Conservation (phyloP, 257 asterid genomes). For the Coffea eugenioides region DNA sequence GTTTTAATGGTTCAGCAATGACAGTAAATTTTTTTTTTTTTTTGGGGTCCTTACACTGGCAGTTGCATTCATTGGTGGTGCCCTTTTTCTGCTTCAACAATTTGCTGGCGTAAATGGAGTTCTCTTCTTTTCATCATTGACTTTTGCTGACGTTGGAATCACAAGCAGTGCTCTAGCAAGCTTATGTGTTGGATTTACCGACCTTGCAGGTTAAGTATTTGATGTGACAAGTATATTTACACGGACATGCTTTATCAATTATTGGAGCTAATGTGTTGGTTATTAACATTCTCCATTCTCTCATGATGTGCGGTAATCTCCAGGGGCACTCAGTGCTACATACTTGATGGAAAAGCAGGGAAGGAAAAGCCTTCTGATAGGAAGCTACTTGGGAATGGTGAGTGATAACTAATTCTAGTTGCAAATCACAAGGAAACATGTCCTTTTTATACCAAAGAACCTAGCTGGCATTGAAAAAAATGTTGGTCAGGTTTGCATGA, state of each 20-base stretch:
- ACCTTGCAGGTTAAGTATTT: conserved; percentile 64
- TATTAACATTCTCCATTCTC: conserved; percentile 5
- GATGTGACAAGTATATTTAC: neutral
- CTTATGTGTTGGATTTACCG: conserved; percentile 63
- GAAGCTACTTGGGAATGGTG: conserved; percentile 91
- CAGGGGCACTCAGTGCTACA: conserved; percentile 75
- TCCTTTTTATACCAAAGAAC: neutral
- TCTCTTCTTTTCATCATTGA: conserved; percentile 82
- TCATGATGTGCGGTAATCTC: conserved; percentile 22
- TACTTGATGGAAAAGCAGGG: conserved; percentile 85
- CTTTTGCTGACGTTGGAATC: conserved; percentile 79
- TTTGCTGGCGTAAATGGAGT: conserved; percentile 88
- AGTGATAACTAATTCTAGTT: conserved; percentile 13
- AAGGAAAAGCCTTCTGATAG: conserved; percentile 66
- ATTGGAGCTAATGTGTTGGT: no score
- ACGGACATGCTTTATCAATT: neutral
- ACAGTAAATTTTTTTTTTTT: neutral
- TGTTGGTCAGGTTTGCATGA: neutral
- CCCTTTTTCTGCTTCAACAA: conserved; percentile 78
- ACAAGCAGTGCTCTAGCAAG: conserved; percentile 67
- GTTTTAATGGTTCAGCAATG: neutral
- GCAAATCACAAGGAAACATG: neutral
- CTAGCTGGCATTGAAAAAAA: neutral
- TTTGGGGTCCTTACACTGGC: conserved; percentile 30
- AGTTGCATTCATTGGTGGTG: conserved; percentile 83